phyloP scores from a whole-genome alignment of 495 filamentous ascomycete genomes.

The Cercophora newfieldiana region DNA sequence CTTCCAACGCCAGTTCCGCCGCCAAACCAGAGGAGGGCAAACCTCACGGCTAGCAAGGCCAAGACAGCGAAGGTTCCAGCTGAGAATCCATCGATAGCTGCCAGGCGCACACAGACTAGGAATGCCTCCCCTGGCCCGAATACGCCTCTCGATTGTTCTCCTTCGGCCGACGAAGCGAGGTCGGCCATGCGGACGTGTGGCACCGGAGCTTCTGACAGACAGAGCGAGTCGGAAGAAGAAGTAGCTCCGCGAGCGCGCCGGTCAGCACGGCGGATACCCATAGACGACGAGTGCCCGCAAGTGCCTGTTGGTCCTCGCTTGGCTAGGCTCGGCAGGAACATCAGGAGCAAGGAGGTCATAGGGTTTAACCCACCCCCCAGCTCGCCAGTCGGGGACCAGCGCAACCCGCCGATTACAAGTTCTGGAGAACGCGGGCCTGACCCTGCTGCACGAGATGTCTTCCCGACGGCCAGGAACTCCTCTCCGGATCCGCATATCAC shows the following conservation, averaged over 20 bases:
- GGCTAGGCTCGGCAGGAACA: conserved; percentile 39
- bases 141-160: not conserved
- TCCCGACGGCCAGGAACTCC: not conserved
- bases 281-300: conserved; percentile 22
- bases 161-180: not conserved
- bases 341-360: conserved; percentile 48
- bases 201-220: not conserved
- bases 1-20: not conserved
- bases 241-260: not conserved
- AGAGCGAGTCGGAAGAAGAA: not conserved
- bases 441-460: not conserved
- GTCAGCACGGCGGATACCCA: not conserved
- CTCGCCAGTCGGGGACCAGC: conserved; percentile 13
- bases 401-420: not conserved
- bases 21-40: not conserved
- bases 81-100: not conserved
- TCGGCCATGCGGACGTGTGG: not conserved
- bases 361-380: conserved; percentile 38
- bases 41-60: not conserved
- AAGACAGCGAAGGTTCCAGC: not conserved
- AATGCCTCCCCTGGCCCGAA: not conserved
- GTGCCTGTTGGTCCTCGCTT: conserved; percentile 31
- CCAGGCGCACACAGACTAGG: not conserved
- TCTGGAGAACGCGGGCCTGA: not conserved
- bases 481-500: not conserved